A percentile compares a stretch with the other conserved stretches of the same genome.
Evolutionary conservation across 306 rosid species (phyloP).

Genomic region (Cotoneaster glaucophyllus): DNA sequence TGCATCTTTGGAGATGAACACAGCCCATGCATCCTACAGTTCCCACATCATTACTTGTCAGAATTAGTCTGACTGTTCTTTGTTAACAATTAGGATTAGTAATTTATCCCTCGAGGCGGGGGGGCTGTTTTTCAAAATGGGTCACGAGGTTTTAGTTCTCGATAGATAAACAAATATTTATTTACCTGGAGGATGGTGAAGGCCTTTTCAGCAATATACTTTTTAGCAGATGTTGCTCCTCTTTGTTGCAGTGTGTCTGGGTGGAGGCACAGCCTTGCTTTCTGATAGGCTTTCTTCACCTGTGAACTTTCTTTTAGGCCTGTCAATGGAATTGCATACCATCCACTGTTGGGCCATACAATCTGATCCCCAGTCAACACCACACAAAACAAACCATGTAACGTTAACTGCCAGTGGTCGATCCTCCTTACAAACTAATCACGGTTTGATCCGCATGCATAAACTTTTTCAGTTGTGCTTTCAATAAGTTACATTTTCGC

Average conservation of each 20-base stretch:
- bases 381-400: not conserved
- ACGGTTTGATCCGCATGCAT: not conserved
- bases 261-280: slow-evolving; percentile 83
- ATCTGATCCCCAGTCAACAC: slow-evolving; percentile 42
- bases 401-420: not conserved
- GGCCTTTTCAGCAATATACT: slow-evolving; percentile 63
- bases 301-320: slow-evolving; percentile 55
- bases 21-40: slow-evolving; percentile 82
- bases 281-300: slow-evolving; percentile 79
- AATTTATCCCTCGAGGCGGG: too few species aligned
- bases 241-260: slow-evolving; percentile 94
- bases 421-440: not conserved
- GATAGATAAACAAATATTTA: not conserved
- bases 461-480: not conserved
- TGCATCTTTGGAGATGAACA: slow-evolving; percentile 67
- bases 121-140: too few species aligned
- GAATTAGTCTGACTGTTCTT: not conserved
- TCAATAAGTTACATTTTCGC: not conserved
- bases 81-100: too few species aligned
- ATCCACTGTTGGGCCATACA: slow-evolving; percentile 66
- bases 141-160: too few species aligned
- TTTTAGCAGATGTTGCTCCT: slow-evolving; percentile 71
- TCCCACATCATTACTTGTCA: slow-evolving; percentile 3
- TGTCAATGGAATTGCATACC: slow-evolving; percentile 56
- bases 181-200: slow-evolving; percentile 80